A percentile compares a stretch with the other conserved stretches of the same genome.
Evolutionary conservation across 345 rosid species (phyloP).

Genomic region (Populus nigra): DNA sequence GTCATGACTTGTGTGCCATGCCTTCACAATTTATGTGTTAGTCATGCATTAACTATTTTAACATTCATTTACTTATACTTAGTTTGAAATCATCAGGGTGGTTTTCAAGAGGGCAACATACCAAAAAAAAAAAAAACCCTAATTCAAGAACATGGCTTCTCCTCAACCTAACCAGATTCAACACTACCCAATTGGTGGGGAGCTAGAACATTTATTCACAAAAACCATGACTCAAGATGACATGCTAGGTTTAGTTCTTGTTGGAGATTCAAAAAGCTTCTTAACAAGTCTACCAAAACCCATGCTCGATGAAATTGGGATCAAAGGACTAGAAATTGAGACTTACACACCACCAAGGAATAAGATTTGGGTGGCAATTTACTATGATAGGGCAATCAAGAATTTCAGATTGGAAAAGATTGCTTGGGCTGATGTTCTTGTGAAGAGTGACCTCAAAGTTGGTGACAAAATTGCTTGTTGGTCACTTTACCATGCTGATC

Average conservation of each 20-base stretch:
- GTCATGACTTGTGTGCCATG: too few relatives aligned
- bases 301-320: background rate
- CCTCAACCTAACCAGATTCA: background rate
- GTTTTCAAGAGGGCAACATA: too few relatives aligned
- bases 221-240: background rate
- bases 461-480: slow-evolving; percentile 1
- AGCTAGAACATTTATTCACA: background rate
- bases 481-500: background rate
- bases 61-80: too few relatives aligned
- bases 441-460: background rate
- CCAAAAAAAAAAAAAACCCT: too few relatives aligned
- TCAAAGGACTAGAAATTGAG: slow-evolving; percentile 11
- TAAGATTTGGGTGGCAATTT: background rate
- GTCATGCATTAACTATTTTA: too few relatives aligned
- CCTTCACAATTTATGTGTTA: too few relatives aligned
- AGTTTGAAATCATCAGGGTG: too few relatives aligned
- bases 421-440: background rate
- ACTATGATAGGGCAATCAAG: background rate
- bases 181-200: slow-evolving; percentile 2
- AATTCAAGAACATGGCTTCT: background rate
- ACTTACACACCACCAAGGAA: slow-evolving; percentile 1
- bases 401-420: background rate
- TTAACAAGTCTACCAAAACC: background rate
- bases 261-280: background rate
- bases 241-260: background rate